These are phyloP conservation scores for Sarcodon aspratus DNA, from an alignment of 768 basidiomycete genomes.

Conservation along the genomic window DNA sequence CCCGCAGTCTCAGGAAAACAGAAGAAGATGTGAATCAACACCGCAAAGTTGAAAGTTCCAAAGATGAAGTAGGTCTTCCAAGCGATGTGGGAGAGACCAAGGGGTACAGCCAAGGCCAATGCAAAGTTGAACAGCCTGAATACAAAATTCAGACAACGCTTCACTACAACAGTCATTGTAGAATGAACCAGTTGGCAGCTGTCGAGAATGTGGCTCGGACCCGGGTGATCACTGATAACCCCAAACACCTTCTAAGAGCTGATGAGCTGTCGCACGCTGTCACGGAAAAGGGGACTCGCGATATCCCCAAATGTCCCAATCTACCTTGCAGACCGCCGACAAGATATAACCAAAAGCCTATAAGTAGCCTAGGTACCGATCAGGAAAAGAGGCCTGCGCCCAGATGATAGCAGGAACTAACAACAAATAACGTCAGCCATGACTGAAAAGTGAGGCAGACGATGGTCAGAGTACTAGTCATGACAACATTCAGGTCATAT, in stretches of 20 bases:
- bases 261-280: not conserved
- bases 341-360: conserved; percentile 71
- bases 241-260: conserved; percentile 29
- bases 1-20: conserved; percentile 74
- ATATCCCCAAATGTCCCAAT: conserved; percentile 48
- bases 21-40: conserved; percentile 62
- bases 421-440: not conserved
- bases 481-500: conserved; percentile 29
- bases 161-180: not conserved
- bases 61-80: conserved; percentile 75
- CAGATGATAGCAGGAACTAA: conserved; percentile 39
- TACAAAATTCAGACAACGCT: conserved; percentile 6
- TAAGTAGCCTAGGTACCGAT: conserved; percentile 32
- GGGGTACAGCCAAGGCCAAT: conserved; percentile 66
- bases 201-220: conserved; percentile 54
- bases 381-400: conserved; percentile 71
- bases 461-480: conserved; percentile 16
- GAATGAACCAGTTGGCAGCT: conserved; percentile 32
- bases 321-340: conserved; percentile 68
- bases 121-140: conserved; percentile 64
- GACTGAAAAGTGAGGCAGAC: not conserved
- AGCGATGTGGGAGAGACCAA: conserved; percentile 51
- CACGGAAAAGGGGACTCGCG: conserved; percentile 12
- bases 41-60: conserved; percentile 65
- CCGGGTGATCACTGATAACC: conserved; percentile 44